Evolutionary conservation across 1,284 basidiomycete genomes (phyloP).

Genomic region (Rhodotorula sp.): DNA sequence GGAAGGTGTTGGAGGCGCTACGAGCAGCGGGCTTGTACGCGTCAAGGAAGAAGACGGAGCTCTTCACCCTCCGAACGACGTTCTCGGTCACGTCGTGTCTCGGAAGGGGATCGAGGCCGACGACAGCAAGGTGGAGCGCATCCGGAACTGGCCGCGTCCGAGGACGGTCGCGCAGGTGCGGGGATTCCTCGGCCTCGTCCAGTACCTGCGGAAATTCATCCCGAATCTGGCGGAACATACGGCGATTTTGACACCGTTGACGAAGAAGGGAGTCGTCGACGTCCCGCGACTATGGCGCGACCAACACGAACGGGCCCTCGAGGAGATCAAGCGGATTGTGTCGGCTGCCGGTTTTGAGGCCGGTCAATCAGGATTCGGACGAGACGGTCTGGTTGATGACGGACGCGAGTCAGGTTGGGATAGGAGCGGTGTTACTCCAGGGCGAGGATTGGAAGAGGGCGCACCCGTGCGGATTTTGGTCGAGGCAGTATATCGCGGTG

Average conservation of each 20-base stretch:
- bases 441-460: conserved; percentile 16
- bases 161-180: conserved; percentile 45
- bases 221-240: conserved; percentile 49
- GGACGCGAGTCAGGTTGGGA: conserved; percentile 10
- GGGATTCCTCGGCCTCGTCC: conserved; percentile 51
- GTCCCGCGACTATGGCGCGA: conserved; percentile 5
- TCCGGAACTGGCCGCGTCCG: conserved; percentile 51
- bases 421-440: conserved; percentile 27
- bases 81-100: conserved; percentile 52
- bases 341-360: conserved; percentile 47
- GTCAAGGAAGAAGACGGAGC: conserved; percentile 47
- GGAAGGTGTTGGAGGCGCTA: conserved; percentile 9
- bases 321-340: conserved; percentile 50
- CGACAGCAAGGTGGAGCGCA: conserved; percentile 46
- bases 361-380: conserved; percentile 45
- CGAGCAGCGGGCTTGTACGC: conserved; percentile 42
- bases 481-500: conserved; percentile 18
- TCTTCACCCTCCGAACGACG: conserved; percentile 43
- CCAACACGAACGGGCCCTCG: conserved; percentile 45
- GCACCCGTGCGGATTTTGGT: conserved; percentile 29
- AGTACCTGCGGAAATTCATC: conserved; percentile 51
- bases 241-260: conserved; percentile 47
- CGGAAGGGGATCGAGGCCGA: conserved; percentile 49
- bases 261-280: conserved; percentile 36
- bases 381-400: conserved; percentile 29